A percentile compares a stretch with the other conserved stretches of the same genome.
phyloP scores from a whole-genome alignment of 139 green algal genomes.

The Coelastrella sp. region DNA sequence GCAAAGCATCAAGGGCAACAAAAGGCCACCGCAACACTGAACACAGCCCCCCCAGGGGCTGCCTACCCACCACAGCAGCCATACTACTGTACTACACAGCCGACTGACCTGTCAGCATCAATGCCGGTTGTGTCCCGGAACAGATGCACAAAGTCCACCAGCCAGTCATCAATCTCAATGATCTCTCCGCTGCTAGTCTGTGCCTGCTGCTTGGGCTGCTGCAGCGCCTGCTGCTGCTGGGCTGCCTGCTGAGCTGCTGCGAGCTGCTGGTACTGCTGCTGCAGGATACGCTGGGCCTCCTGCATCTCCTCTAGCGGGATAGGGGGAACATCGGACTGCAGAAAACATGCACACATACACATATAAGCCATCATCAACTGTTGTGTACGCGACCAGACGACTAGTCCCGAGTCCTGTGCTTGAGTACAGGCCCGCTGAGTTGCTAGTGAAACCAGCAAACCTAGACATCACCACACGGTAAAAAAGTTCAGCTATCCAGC shows the following conservation, averaged over 20 bases:
- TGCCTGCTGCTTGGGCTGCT: conserved; percentile 24
- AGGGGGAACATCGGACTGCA: conserved; percentile 74
- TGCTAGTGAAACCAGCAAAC: background rate
- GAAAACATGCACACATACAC: background rate
- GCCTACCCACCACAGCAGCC: background rate
- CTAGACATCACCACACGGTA: too few relatives aligned
- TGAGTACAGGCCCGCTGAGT: background rate
- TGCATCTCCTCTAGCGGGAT: conserved; percentile 70
- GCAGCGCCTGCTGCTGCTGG: background rate
- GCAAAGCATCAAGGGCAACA: too few relatives aligned
- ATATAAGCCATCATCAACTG: too few relatives aligned
- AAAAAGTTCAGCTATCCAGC: too few relatives aligned
- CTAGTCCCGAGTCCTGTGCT: too few relatives aligned
- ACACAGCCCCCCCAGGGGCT: too few relatives aligned
- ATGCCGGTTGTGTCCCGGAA: conserved; percentile 74
- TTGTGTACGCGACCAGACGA: too few relatives aligned
- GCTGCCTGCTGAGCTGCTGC: background rate
- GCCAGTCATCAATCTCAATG: conserved; percentile 90
- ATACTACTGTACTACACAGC: background rate
- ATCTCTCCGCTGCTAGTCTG: conserved; percentile 51
- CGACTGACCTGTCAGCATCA: conserved; percentile 58
- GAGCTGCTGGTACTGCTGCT: conserved; percentile 48
- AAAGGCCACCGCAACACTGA: too few relatives aligned
- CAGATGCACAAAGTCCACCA: conserved; percentile 91
- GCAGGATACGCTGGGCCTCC: conserved; percentile 34